Base-by-base conservation (phyloP, 2,329 filamentous ascomycete species). In the Diaporthe amygdali region DNA sequence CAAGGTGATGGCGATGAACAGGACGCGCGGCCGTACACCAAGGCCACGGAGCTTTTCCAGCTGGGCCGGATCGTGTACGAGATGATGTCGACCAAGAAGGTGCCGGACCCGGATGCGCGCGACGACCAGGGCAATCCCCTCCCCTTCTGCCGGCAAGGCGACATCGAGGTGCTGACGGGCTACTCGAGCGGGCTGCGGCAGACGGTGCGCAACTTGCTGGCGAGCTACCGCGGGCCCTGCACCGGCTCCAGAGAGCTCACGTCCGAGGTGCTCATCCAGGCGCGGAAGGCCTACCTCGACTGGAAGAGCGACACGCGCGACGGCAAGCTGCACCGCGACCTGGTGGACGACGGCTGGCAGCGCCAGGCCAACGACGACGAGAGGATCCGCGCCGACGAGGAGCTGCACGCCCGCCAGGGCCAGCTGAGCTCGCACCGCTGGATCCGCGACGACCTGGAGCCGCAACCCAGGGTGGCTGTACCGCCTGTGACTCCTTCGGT, bases 11-110 rank as follows among this genome's bases (percentile, higher is more conserved):
- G 70, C 44, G 32, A 20, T 34, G 39, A 15, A 2, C 64, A 82
- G 81, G 63, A 46, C 25, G 69, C 77, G 15, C 78, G 79, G 2
- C 75, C 78, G 0, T 84, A 84, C 71, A 81, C 81, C 1, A 74
- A 79, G 30, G 78, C 77, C 27, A 78, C 78, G 46, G 84, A 86
- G 66, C 74, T 84, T 41, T 81, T 76, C 74, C 77, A 79, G 32
- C 77, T 85, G 37, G 84, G 82, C 41, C 75, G 71, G 20, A 74
- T 83, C 34, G 71, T 86, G 55, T 82, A 81, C 73, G 78, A 76
- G 63, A 85, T 86, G 84, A 85, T 86, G 83, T 77, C 75, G 10
- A 79, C 79, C 8, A 46, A 56, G 5, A 20, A 54, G 27, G 72
- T 81, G 27, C 72, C 80, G 71, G 71, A 74, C 51, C 74, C 79